phyloP scores from a whole-genome alignment of 495 filamentous ascomycete genomes.

The Penicillium egyptiacum region DNA sequence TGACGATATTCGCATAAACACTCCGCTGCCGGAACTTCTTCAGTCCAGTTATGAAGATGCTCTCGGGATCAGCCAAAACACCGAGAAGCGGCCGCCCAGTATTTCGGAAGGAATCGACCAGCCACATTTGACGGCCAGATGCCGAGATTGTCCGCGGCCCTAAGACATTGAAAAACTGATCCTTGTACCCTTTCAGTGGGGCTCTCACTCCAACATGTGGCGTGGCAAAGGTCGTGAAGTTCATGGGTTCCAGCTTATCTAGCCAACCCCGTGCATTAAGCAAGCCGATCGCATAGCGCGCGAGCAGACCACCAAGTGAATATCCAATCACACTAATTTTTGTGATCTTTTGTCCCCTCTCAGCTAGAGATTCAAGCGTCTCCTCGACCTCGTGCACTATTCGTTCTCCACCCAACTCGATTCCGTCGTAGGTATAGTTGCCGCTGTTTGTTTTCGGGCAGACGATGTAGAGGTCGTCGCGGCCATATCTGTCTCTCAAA shows the following conservation, averaged over 20 bases:
- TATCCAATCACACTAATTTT: conserved; percentile 90
- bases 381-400: conserved; percentile 87
- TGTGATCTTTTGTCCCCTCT: conserved; percentile 65
- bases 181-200: conserved; percentile 65
- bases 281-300: conserved; percentile 83
- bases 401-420: conserved; percentile 86
- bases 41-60: conserved; percentile 82
- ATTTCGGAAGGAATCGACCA: conserved; percentile 79
- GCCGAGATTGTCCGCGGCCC: conserved; percentile 73
- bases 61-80: conserved; percentile 77
- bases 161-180: conserved; percentile 75
- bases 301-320: conserved; percentile 83
- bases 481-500: conserved; percentile 62
- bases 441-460: conserved; percentile 77
- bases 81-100: conserved; percentile 76
- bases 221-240: conserved; percentile 90
- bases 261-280: conserved; percentile 77
- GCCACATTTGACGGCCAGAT: conserved; percentile 85
- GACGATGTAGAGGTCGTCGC: conserved; percentile 69
- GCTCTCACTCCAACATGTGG: conserved; percentile 86
- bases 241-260: conserved; percentile 76
- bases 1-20: conserved; percentile 81
- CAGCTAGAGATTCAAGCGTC: conserved; percentile 63
- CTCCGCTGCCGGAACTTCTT: conserved; percentile 68
- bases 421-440: conserved; percentile 89